Evolutionary conservation across 2,329 filamentous ascomycete genomes (phyloP).

Genomic region (Arthroderma sp.): DNA sequence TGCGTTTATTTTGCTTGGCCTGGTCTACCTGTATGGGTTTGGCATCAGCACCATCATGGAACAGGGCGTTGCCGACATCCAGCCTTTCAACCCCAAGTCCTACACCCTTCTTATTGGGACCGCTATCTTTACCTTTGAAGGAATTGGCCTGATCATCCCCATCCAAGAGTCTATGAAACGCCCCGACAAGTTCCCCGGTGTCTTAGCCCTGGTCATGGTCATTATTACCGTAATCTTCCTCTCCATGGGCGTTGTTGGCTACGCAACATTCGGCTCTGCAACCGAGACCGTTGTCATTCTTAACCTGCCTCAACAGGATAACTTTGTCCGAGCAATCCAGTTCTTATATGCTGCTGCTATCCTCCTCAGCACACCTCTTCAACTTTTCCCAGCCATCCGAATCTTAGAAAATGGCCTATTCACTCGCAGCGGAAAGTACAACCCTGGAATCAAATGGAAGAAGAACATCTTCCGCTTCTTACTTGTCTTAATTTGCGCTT

Average conservation of each 20-base stretch:
- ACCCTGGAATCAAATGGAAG: slow-evolving; percentile 98
- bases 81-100: slow-evolving; percentile 75
- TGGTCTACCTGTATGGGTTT: slow-evolving; percentile 92
- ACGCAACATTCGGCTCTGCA: slow-evolving; percentile 87
- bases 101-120: slow-evolving; percentile 99
- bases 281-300: slow-evolving; percentile 94
- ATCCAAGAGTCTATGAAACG: slow-evolving; percentile 96
- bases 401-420: slow-evolving; percentile 94
- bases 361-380: slow-evolving; percentile 81
- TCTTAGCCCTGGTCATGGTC: slow-evolving; percentile 84
- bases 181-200: slow-evolving; percentile 77
- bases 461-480: slow-evolving; percentile 96
- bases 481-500: slow-evolving; percentile 72
- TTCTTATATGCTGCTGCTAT: slow-evolving; percentile 98
- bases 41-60: slow-evolving; percentile 75
- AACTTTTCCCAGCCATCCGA: slow-evolving; percentile 94
- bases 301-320: slow-evolving; percentile 91
- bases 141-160: slow-evolving; percentile 92
- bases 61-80: slow-evolving; percentile 68
- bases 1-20: slow-evolving; percentile 80
- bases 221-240: slow-evolving; percentile 87
- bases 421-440: slow-evolving; percentile 90
- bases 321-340: slow-evolving; percentile 88
- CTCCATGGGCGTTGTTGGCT: slow-evolving; percentile 82
- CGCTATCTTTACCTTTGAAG: slow-evolving; percentile 97